Base-by-base conservation (phyloP, 768 basidiomycete species). In the Gelatoporia subvermispora region DNA sequence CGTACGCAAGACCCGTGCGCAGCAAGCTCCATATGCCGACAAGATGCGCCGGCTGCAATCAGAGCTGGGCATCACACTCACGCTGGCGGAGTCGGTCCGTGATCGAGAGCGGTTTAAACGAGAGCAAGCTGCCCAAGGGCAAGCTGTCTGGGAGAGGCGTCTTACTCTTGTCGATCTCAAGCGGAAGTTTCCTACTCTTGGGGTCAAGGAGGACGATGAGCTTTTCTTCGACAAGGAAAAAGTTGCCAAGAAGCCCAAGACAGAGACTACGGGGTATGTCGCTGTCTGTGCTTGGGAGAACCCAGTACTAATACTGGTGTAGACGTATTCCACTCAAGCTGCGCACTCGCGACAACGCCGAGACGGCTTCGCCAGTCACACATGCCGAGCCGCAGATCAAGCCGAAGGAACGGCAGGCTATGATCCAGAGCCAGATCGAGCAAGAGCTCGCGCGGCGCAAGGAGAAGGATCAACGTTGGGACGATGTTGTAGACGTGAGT, bases 1-100 rank as follows among this genome's bases (percentile, higher is more conserved):
- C 3, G 79, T 91, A 39, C 84, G 96, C 53, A 98, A 98, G 71
- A 97, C 95, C 8, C 83, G 95, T 8, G 85, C 93, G 13, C 87
- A 87, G 1, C 94, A 98, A 60, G 84, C 83, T 9, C 86, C 88
- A 1, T 91, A 85, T 16, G 85, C 93, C 13, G 95, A 98, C 59
- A 90, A 92, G 56, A 79, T 99, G 55, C 67, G 82, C 4, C 88
- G 91, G 17, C 71, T 98, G 15, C 84, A 90, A 54, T 63, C 68
- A 24, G 93, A 98, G 66, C 72, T 99, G 4, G 65, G 75, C 2
- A 79, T 76, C 41, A 82, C 88, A 0, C 71, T 88, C 2, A 82
- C 90, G 34, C 73, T 98, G 3, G 86, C 92, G 13, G 76, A 75
- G 52, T 68, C 75, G 31, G 72, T 93, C 2, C 66, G 88, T 5